Conservation (phyloP, 495 filamentous ascomycete genomes). For the Penicillium malachiteum region DNA sequence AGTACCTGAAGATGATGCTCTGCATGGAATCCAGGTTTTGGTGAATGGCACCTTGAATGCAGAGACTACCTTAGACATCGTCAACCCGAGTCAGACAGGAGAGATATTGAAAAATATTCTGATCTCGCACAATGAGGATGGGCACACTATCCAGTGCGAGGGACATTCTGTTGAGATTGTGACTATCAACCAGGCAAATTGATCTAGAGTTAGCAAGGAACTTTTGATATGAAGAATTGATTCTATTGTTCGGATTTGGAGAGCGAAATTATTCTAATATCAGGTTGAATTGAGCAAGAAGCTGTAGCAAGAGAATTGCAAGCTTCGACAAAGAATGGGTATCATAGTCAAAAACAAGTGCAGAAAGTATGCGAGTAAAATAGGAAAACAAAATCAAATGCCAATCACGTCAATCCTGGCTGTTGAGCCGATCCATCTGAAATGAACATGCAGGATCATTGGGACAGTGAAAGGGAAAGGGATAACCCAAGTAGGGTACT, state of each 20-base stretch:
- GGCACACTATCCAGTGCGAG: constrained; percentile 10
- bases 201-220: not conserved
- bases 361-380: constrained; percentile 10
- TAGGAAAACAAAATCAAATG: not conserved
- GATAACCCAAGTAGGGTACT: not conserved
- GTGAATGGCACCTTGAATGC: constrained; percentile 32
- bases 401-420: not conserved
- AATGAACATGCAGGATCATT: too few species aligned
- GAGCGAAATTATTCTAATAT: not conserved
- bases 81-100: constrained; percentile 34
- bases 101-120: constrained; percentile 30
- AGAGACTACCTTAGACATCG: constrained; percentile 31
- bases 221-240: not conserved
- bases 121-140: constrained; percentile 16
- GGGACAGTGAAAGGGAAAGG: not conserved
- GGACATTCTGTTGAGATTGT: constrained; percentile 22
- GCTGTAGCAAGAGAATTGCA: not conserved
- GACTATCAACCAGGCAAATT: not conserved
- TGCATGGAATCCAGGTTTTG: constrained; percentile 39
- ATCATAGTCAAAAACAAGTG: constrained; percentile 27
- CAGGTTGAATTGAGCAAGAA: constrained; percentile 3
- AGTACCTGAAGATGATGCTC: constrained; percentile 34
- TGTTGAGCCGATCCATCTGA: not conserved
- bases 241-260: not conserved
- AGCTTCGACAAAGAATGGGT: constrained; percentile 22